phyloP scores from a whole-genome alignment of 192 early-diverging fungal species.

The Backusella morwellensis region DNA sequence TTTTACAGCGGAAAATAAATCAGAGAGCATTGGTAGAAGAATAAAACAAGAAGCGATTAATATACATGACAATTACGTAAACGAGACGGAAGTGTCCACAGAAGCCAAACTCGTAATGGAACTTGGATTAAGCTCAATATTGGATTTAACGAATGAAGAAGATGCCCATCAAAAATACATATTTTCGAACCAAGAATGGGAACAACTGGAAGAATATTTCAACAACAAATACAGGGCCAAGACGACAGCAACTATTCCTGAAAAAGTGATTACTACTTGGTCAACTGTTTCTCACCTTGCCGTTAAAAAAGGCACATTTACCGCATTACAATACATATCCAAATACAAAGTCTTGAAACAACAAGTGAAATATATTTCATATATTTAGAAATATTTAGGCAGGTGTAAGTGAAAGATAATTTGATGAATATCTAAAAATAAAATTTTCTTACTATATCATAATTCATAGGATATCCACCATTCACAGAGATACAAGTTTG shows the following conservation, averaged over 20 bases:
- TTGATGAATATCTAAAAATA: neutral
- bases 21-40: neutral
- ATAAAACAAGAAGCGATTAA: neutral
- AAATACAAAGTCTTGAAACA: slow-evolving; percentile 8
- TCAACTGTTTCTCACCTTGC: neutral
- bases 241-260: neutral
- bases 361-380: neutral
- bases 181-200: neutral
- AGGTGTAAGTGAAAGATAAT: slow-evolving; percentile 3
- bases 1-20: neutral
- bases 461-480: neutral
- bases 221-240: neutral
- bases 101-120: neutral
- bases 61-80: neutral
- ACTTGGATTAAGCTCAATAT: neutral
- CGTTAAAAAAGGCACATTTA: neutral
- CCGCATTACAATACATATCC: neutral
- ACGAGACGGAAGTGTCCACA: neutral
- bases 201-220: neutral
- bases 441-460: neutral
- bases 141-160: neutral
- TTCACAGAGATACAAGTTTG: neutral
- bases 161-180: neutral
- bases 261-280: neutral
- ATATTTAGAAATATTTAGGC: neutral